Evolutionary conservation across 208 protist species (phyloP).

Genomic region (Acanthamoeba lenticulata): DNA sequence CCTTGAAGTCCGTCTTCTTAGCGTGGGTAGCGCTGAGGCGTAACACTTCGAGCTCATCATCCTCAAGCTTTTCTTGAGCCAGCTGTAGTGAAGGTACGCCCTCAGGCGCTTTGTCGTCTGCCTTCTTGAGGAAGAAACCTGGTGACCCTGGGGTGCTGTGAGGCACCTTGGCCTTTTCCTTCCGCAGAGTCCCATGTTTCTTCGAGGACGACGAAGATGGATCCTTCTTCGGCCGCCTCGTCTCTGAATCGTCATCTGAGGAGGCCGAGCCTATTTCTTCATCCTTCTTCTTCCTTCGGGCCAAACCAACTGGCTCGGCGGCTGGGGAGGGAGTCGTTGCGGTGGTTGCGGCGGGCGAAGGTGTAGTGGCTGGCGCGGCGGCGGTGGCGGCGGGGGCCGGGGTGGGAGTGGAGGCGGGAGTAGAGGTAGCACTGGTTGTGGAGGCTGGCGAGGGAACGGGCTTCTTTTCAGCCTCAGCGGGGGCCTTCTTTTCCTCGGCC

Average conservation of each 20-base stretch:
- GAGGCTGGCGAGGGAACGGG: too few relatives aligned
- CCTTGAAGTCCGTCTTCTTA: constrained; percentile 39
- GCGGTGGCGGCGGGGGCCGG: too few relatives aligned
- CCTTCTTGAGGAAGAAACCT: constrained; percentile 13
- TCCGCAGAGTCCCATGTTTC: not conserved
- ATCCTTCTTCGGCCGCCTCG: not conserved
- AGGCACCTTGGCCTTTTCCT: not conserved
- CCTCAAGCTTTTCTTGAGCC: not conserved
- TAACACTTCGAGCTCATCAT: constrained; percentile 5
- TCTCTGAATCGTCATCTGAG: constrained; percentile 5
- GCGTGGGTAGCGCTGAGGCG: not conserved
- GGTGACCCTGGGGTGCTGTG: not conserved
- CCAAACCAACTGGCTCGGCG: not conserved
- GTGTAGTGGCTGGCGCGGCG: too few relatives aligned
- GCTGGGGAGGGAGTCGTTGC: not conserved
- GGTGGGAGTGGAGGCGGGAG: too few relatives aligned
- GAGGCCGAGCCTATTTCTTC: not conserved
- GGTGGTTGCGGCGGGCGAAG: not conserved
- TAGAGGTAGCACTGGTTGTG: too few relatives aligned
- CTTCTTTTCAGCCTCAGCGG: not conserved
- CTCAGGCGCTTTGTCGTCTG: not conserved
- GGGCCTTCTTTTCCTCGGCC: not conserved
- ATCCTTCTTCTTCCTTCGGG: not conserved
- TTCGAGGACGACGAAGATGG: not conserved
- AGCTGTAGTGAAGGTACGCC: not conserved